These are phyloP conservation scores for Whalleya microplaca DNA, from an alignment of 2,329 filamentous ascomycete species.

Conservation along the genomic window DNA sequence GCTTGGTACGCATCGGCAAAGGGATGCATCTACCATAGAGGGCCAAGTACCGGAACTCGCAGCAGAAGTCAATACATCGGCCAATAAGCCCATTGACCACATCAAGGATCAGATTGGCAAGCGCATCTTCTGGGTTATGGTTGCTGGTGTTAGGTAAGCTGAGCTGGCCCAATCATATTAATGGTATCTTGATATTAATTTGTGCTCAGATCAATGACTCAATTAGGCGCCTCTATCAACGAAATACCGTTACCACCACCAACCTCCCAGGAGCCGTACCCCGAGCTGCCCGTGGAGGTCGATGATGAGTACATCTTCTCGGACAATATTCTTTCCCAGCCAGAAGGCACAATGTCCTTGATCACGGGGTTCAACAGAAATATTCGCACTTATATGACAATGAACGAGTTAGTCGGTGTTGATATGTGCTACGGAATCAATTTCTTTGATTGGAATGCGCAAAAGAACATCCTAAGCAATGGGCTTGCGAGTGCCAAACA, in stretches of 20 bases:
- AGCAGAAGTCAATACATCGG: constrained; percentile 43
- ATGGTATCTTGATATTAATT: constrained; percentile 17
- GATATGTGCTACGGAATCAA: constrained; percentile 83
- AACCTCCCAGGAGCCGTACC: constrained; percentile 75
- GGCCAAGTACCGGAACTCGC: constrained; percentile 35
- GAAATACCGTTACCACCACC: constrained; percentile 77
- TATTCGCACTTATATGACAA: constrained; percentile 77
- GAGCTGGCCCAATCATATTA: neutral
- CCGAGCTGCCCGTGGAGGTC: constrained; percentile 77
- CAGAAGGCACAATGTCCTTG: constrained; percentile 67
- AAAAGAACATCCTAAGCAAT: constrained; percentile 72
- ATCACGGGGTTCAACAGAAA: constrained; percentile 82
- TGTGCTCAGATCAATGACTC: constrained; percentile 67
- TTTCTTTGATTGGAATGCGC: constrained; percentile 76
- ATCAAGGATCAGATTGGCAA: constrained; percentile 75
- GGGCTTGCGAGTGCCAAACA: constrained; percentile 72
- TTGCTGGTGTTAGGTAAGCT: constrained; percentile 69
- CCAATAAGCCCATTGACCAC: constrained; percentile 62
- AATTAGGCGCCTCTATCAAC: constrained; percentile 72
- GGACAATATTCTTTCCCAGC: constrained; percentile 71
- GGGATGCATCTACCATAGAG: constrained; percentile 33
- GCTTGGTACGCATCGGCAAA: constrained; percentile 66
- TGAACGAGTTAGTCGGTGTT: constrained; percentile 76
- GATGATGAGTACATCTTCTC: constrained; percentile 82
- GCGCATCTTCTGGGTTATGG: constrained; percentile 83